A percentile compares a stretch with the other conserved stretches of the same genome.
phyloP scores from a whole-genome alignment of 352 stramenopile species.

The Globisporangium orthogonon region DNA sequence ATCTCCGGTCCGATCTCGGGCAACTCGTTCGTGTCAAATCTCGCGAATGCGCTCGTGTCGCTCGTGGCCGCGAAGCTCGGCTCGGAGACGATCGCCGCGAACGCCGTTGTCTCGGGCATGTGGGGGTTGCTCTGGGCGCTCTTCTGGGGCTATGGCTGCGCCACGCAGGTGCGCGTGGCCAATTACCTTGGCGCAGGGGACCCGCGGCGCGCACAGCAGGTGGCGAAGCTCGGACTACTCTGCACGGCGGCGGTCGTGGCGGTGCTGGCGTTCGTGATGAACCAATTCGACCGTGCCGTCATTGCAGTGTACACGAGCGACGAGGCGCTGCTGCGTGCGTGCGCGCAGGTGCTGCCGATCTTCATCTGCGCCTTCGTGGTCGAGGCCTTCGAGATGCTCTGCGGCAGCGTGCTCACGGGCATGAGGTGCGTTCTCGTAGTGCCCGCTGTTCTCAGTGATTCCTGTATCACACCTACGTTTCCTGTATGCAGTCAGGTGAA shows the following conservation, averaged over 20 bases:
- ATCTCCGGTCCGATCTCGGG: constrained; percentile 59
- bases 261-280: constrained; percentile 38
- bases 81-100: constrained; percentile 50
- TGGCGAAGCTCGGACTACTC: constrained; percentile 44
- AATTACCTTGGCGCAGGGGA: constrained; percentile 66
- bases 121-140: constrained; percentile 68
- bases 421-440: constrained; percentile 27
- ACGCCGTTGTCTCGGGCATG: constrained; percentile 62
- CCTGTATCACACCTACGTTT: not conserved
- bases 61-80: constrained; percentile 61
- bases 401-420: constrained; percentile 47
- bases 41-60: constrained; percentile 59
- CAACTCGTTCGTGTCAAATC: constrained; percentile 72
- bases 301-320: constrained; percentile 61
- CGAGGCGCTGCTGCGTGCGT: constrained; percentile 34
- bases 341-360: constrained; percentile 44
- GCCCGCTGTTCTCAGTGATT: not conserved
- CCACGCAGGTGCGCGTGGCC: constrained; percentile 69
- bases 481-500: constrained; percentile 25
- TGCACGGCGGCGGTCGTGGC: constrained; percentile 46
- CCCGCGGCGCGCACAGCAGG: constrained; percentile 36
- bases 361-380: constrained; percentile 57
- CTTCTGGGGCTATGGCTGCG: constrained; percentile 77
- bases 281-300: constrained; percentile 35
- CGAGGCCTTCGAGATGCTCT: constrained; percentile 58